Evolutionary conservation across 176 grass and related monocot species (phyloP), one percentile per base, ranked within the genome.

Genomic region (Phyllostachys edulis): DNA sequence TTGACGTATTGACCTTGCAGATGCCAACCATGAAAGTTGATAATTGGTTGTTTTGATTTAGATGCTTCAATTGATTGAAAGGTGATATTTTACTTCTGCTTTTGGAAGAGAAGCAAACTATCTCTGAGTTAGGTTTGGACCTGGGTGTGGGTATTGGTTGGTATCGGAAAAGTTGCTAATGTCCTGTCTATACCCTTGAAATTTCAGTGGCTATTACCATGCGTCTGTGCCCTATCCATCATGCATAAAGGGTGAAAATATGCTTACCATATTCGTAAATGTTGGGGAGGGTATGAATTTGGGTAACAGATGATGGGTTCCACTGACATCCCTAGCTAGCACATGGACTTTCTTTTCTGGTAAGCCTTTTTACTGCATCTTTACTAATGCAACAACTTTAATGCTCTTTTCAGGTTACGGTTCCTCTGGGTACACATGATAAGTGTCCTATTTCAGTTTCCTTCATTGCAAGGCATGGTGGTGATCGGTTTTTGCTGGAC

Each of bases 371-470:
- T 54, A 45, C 11, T 26, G 62, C 12, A 71, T 57, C 34, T 79
- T 72, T 83, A 49, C 40, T 83, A 42, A 78, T 34, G 17, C 40
- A 51, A 16, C 21, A 49, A 34, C 67, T 74, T 69, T 62, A 68
- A 44, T 79, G 79, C 72, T 17, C 46, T 36, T 80, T 94, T 83
- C 82, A 98, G 93, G 91, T 94, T 54, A 90, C 91, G 3, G 62
- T 98, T 79, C 96, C 96, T 57, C 40, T 92, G 51, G 93, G 93
- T 78, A 65, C 72, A 60, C 90, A 89, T 80, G 93, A 94, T 83
- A 99, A 96, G 42, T 94, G 88, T 81, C 97, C 97, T 32, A 75
- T 96, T 77, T 99, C 97, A 56, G 73, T 99, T 74, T 99, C 97
- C 40, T 94, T 99, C 62, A 89, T 96, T 82, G 97, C 93, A 55